phyloP scores from a whole-genome alignment of 352 stramenopile genomes.

The Globisporangium cederbergense region DNA sequence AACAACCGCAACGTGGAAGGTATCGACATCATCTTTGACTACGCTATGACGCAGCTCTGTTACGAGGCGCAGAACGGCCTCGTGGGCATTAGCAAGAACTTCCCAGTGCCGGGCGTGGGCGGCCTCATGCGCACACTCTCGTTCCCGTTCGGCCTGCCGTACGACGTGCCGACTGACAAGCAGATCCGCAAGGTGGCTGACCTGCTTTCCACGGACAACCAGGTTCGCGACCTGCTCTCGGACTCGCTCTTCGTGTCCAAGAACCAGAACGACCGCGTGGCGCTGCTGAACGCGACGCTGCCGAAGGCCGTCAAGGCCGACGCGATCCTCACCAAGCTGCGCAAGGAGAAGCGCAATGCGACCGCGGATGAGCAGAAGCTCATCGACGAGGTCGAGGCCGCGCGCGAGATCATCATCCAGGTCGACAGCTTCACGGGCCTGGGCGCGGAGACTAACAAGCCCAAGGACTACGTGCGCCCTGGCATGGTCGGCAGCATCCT shows the following conservation, averaged over 20 bases:
- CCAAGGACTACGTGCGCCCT: conserved; percentile 89
- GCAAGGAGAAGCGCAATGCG: conserved; percentile 93
- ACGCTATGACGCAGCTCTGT: conserved; percentile 95
- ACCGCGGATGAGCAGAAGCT: conserved; percentile 92
- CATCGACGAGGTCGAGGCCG: conserved; percentile 94
- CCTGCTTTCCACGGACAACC: conserved; percentile 70
- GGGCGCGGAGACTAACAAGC: conserved; percentile 72
- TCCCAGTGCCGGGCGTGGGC: conserved; percentile 91
- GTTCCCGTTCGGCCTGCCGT: conserved; percentile 94
- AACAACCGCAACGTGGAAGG: conserved; percentile 92
- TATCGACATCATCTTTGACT: conserved; percentile 95
- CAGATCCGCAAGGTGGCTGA: conserved; percentile 71
- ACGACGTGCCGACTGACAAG: conserved; percentile 89
- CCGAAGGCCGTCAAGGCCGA: conserved; percentile 91
- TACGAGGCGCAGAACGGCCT: conserved; percentile 95
- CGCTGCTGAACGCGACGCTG: conserved; percentile 70
- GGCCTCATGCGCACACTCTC: conserved; percentile 92
- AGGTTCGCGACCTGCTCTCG: conserved; percentile 62
- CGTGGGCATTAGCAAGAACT: conserved; percentile 95
- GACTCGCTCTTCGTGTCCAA: conserved; percentile 79
- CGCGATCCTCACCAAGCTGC: conserved; percentile 86
- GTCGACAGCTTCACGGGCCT: conserved; percentile 92
- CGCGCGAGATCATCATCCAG: conserved; percentile 96
- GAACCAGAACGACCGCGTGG: conserved; percentile 59
- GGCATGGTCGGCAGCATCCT: conserved; percentile 68